Base-by-base conservation (phyloP, 2,329 filamentous ascomycete species). In the Verticillium dahliae region DNA sequence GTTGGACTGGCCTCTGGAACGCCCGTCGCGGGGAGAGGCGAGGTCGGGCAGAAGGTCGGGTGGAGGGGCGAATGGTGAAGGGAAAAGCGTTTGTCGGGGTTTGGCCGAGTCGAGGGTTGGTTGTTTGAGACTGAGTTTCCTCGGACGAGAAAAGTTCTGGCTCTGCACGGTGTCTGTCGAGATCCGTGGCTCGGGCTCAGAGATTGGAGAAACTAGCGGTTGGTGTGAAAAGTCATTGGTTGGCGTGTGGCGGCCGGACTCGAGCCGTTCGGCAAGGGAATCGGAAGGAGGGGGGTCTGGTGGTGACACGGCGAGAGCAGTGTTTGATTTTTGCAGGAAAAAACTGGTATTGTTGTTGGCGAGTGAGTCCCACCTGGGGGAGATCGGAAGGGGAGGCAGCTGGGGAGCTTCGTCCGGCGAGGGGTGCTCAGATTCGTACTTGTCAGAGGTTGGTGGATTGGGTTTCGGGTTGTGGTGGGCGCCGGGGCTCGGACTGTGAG, bases 141-240 rank as follows among this genome's bases (percentile, higher is more conserved):
- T 77, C 52, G 84, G 84, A 45, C 84, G 78, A n/a, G 84, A 86
- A 69, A 86, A 86, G 71, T 86, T 86, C 67, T 81, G 80, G 56
- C 84, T 60, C 62, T 62, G 64, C 60, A 65, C 65, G 27, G 64
- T 63, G 34, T 65, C 63, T 22, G 62, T 61, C 37, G 62, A 64
- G 55, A 59, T 62, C 35, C 70, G 55, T 65, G 64, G 37, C 64
- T 67, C 50, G 70, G 69, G 52, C 64, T 70, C 33, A 64, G 68
- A 50, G 66, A 67, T 37, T 61, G 60, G 35, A 65, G 67, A 50
- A 60, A 56, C 57, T 68, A 65, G 54, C 60, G 57, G 22, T 61
- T 39, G 18, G 33, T 58, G 56, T 37, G 15, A 4, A n/a, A 52
- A 62, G 13, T 37, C 61, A 34, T 18, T 63, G 33, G 61, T 69